Conservation (phyloP, 805 yeast species). For the Zygotorulaspora florentina region DNA sequence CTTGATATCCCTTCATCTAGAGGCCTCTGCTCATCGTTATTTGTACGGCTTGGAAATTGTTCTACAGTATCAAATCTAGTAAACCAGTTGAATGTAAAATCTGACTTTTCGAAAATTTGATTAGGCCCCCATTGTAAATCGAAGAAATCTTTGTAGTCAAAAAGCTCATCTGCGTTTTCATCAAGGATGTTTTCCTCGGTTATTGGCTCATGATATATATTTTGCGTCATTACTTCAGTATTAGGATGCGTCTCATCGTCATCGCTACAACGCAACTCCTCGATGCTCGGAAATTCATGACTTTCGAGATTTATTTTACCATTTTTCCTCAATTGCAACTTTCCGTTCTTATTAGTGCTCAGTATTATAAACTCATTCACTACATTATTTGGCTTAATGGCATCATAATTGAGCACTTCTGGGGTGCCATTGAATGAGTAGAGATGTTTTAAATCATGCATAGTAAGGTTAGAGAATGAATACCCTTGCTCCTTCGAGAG, state of each 20-base stretch:
- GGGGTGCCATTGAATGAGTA: background rate
- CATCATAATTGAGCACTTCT: background rate
- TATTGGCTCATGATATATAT: background rate
- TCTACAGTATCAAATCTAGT: conserved; percentile 4
- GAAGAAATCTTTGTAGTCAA: conserved; percentile 5
- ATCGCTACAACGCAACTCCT: conserved; percentile 1
- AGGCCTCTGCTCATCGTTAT: background rate
- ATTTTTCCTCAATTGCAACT: conserved; percentile 1
- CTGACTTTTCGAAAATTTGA: conserved; percentile 7
- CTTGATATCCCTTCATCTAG: background rate
- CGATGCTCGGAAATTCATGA: conserved; percentile 6
- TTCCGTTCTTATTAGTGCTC: conserved; percentile 1
- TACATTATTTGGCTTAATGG: background rate
- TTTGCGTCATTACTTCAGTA: background rate
- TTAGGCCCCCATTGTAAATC: conserved; percentile 12
- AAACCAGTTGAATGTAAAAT: conserved; percentile 8
- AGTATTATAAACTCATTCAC: background rate
- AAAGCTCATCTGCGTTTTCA: background rate
- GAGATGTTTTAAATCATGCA: conserved; percentile 1
- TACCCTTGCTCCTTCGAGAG: background rate
- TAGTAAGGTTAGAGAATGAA: conserved; percentile 5
- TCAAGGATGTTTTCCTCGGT: background rate
- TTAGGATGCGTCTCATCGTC: background rate
- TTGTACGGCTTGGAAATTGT: background rate
- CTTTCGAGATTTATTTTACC: background rate